These are phyloP conservation scores for Coemansia sp. DNA, from an alignment of 192 early-diverging fungal species.

Conservation along the genomic window DNA sequence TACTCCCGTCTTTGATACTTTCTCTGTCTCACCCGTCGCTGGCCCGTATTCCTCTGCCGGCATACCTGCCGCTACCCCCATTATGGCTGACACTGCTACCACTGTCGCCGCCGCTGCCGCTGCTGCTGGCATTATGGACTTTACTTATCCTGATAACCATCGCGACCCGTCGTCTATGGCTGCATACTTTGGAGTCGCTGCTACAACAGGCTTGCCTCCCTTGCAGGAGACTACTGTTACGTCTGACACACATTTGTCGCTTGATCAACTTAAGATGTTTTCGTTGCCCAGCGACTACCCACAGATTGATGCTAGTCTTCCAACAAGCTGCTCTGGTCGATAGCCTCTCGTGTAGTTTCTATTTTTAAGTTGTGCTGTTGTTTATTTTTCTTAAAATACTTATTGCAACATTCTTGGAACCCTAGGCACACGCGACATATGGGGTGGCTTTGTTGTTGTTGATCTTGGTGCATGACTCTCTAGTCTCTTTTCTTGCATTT, in stretches of 20 bases:
- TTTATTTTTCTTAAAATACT: background rate
- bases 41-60: background rate
- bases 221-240: slow-evolving; percentile 1
- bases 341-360: background rate
- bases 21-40: slow-evolving; percentile 9
- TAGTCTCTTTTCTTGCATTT: background rate
- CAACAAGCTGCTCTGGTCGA: slow-evolving; percentile 7
- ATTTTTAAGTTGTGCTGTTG: background rate
- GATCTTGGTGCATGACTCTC: background rate
- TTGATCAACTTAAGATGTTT: slow-evolving; percentile 13
- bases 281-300: background rate
- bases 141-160: background rate
- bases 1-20: slow-evolving; percentile 30
- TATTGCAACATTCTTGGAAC: background rate
- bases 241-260: background rate
- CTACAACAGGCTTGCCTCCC: slow-evolving; percentile 2
- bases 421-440: background rate
- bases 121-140: background rate
- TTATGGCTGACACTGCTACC: background rate
- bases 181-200: slow-evolving; percentile 30
- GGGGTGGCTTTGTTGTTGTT: background rate
- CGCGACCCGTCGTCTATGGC: slow-evolving; percentile 21
- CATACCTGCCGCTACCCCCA: slow-evolving; percentile 3
- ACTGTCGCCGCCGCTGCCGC: background rate
- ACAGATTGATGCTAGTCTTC: slow-evolving; percentile 1